Evolutionary conservation across 495 filamentous ascomycete genomes (phyloP), one percentile per base, ranked within the genome.

Genomic region (Schizothecium vesticola): DNA sequence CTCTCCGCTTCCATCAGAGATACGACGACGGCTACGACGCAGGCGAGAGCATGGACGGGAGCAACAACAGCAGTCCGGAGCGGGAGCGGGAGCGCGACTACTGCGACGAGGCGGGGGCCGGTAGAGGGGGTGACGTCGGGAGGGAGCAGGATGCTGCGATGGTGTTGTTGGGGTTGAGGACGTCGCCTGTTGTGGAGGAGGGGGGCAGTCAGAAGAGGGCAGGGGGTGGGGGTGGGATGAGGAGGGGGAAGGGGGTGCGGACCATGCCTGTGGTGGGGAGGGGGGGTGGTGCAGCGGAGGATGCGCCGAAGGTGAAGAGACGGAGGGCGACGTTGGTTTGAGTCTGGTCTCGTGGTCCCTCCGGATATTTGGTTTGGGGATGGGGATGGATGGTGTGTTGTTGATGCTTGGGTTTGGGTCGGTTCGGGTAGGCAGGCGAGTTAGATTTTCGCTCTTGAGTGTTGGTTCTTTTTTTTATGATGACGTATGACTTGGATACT

Each of bases 71-170:
- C 29, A 43, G 58, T 24, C 23, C 23, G 22, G 23, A 59, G 23
- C 13, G 58, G 22, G 58, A 19, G 13, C 24, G 58, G 8, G 58
- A 59, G 9, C 10, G 28, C 11, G 58, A 59, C n/a, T n/a, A n/a
- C n/a, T n/a, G n/a, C n/a, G n/a, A n/a, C 11, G 5, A 21, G n/a
- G 9, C 8, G 0, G n/a, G 33, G n/a, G 28, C n/a, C n/a, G n/a
- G n/a, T n/a, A n/a, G n/a, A n/a, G n/a, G n/a, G n/a, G n/a, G n/a
- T n/a, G n/a, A n/a, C n/a, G n/a, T n/a, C n/a, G 33, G 24, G n/a
- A 22, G 73, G 23, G 85, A 87, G 69, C 83, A 86, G 70, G 85
- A 83, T 63, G 87, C 87, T 5, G 87, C 87, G 22, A 79, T 86
- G 74, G 77, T 86, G 59, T 74, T 89, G 67, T 76, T 89, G 71